These are phyloP conservation scores for Erodium maritimum DNA, from an alignment of 345 rosid species.

Conservation along the genomic window DNA sequence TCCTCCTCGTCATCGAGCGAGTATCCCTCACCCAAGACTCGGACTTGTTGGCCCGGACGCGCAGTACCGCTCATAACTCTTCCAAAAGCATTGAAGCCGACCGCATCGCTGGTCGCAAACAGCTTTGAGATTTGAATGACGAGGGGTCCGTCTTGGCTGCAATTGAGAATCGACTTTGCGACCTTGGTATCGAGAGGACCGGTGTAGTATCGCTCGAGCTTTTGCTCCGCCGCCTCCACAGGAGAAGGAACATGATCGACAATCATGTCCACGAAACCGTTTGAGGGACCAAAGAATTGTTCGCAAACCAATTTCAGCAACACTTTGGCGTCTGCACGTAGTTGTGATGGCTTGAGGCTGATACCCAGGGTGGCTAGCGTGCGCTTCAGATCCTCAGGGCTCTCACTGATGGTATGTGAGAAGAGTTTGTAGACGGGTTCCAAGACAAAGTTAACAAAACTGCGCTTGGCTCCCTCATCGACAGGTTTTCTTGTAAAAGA, in stretches of 20 bases:
- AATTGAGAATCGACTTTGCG: constrained; percentile 68
- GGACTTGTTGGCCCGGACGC: constrained; percentile 85
- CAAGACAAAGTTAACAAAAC: constrained; percentile 84
- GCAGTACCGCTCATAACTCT: constrained; percentile 83
- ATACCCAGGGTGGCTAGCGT: constrained; percentile 93
- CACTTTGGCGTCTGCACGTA: constrained; percentile 79
- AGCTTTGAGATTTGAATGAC: constrained; percentile 93
- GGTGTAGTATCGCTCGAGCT: constrained; percentile 69
- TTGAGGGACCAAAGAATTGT: constrained; percentile 79
- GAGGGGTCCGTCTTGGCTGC: constrained; percentile 81
- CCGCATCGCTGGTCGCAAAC: no score
- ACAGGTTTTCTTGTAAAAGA: constrained; percentile 65
- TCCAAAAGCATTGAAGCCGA: constrained; percentile 91
- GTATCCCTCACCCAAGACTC: constrained; percentile 92
- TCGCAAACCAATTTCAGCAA: constrained; percentile 83
- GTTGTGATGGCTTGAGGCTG: constrained; percentile 75
- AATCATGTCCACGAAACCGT: constrained; percentile 95
- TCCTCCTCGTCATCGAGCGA: constrained; percentile 98
- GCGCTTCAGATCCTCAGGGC: constrained; percentile 83
- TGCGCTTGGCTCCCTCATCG: constrained; percentile 74
- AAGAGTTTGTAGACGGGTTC: constrained; percentile 95
- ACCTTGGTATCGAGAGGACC: constrained; percentile 64
- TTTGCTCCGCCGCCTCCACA: constrained; percentile 63
- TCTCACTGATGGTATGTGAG: constrained; percentile 96
- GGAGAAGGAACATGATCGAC: constrained; percentile 94